Evolutionary conservation across 352 stramenopile species (phyloP), one percentile per base, ranked within the genome.

Genomic region (Phytophthora pseudosyringae): DNA sequence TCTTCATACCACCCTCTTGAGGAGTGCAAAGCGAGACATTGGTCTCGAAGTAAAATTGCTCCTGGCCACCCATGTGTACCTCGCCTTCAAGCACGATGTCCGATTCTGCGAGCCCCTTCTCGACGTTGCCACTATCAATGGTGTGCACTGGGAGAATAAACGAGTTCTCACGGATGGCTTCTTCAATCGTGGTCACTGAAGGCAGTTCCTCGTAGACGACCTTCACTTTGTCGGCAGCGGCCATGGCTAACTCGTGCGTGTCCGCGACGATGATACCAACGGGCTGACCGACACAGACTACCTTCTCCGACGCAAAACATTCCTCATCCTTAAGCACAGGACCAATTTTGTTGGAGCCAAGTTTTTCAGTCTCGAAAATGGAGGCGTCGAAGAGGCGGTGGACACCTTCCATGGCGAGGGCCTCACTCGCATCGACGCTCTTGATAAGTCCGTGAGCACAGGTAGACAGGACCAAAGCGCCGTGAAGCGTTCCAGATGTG

Each of bases 21-120:
- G 92, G 90, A 3, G 78, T 87, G 29, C 75, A 92, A 5, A 97
- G 65, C 4, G 87, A 89, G 9, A 88, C 80, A 46, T 98, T 94
- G 9, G 90, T 97, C 71, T 98, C 94, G 18, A 98, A 90, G 78
- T 99, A 99, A 65, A 99, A 98, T 72, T 99, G 96, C 60, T 98
- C 94, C 61, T 99, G 96, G 6, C 93, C 95, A 18, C 93, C 94
- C 49, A 96, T 90, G 31, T 88, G 78, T 36, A 98, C 88, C 11
- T 94, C 89, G 18, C 96, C 96, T 46, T 97, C 86, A 4, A 97
- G 71, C 16, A 96, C 78, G 31, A 93, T 67, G 38, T 93, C 81
- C 3, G 80, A 81, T 41, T 90, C 71, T 13, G 73, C 75, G 16
- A 93, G 74, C 1, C 83, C 94, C 33, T 85, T 72, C 16, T 88